A percentile compares a stretch with the other conserved stretches of the same genome.
These are phyloP conservation scores for Sphaerostilbella broomeana DNA, from an alignment of 2,329 filamentous ascomycete species.

Conservation along the genomic window DNA sequence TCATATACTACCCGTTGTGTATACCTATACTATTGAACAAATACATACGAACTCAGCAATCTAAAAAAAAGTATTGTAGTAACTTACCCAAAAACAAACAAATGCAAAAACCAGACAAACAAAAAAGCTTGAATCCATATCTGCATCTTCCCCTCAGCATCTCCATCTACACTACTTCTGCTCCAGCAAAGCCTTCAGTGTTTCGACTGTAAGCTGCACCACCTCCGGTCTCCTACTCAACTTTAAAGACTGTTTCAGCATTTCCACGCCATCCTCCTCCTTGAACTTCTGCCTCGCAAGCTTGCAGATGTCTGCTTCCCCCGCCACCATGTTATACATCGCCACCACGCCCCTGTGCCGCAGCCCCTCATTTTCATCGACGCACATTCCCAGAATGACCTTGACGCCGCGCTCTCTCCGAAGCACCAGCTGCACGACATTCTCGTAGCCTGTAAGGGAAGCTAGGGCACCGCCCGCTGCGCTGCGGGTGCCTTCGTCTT, in stretches of 20 bases:
- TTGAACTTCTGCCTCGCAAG: slow-evolving; percentile 55
- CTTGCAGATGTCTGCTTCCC: slow-evolving; percentile 58
- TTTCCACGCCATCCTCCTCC: slow-evolving; percentile 56
- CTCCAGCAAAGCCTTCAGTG: slow-evolving; percentile 60
- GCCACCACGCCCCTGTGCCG: slow-evolving; percentile 69
- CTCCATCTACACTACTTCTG: slow-evolving; percentile 18
- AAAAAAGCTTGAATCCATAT: no score
- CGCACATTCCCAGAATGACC: slow-evolving; percentile 74
- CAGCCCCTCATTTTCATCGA: slow-evolving; percentile 63
- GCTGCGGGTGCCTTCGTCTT: slow-evolving; percentile 70
- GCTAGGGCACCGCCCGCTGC: slow-evolving; percentile 87
- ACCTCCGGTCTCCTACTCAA: slow-evolving; percentile 63
- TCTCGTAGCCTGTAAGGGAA: slow-evolving; percentile 72
- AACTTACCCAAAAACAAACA: no score
- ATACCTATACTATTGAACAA: background rate
- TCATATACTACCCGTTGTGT: no score
- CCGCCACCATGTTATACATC: slow-evolving; percentile 63
- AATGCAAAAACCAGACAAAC: no score
- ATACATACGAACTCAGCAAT: no score
- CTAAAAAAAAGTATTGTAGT: no score
- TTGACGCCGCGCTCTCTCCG: slow-evolving; percentile 64
- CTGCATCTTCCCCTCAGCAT: background rate
- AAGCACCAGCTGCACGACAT: slow-evolving; percentile 64
- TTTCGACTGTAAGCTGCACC: slow-evolving; percentile 63
- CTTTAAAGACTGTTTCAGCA: slow-evolving; percentile 63